Percentiles rank a stretch among this genome's conserved stretches.
Evolutionary conservation across 1,284 basidiomycete genomes (phyloP).

Genomic region (Ceratorhiza oryzae-sativae): DNA sequence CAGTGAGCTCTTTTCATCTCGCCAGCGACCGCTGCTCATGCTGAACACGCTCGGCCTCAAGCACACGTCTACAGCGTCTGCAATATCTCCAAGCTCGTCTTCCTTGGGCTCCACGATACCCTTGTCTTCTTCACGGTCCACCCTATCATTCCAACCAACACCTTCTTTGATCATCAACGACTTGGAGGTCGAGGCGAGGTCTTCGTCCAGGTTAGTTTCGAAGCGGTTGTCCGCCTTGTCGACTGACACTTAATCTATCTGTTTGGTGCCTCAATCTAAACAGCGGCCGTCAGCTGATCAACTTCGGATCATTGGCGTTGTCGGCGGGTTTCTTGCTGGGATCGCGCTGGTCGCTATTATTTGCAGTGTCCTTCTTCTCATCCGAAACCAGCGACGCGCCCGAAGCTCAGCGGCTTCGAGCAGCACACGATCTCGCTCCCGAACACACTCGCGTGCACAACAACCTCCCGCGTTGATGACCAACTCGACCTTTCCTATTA

Average conservation of each 20-base stretch:
- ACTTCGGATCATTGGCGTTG: constrained; percentile 31
- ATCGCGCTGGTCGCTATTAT: constrained; percentile 21
- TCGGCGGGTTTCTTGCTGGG: constrained; percentile 36
- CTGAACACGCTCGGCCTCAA: neutral
- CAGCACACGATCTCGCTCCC: constrained; percentile 20
- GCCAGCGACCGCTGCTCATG: neutral
- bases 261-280: neutral
- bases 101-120: neutral
- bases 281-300: constrained; percentile 11
- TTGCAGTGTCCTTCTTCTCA: constrained; percentile 19
- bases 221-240: neutral
- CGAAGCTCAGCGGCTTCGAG: constrained; percentile 24
- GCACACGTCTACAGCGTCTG: neutral
- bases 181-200: neutral
- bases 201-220: constrained; percentile 11
- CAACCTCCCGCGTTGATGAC: constrained; percentile 2
- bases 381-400: constrained; percentile 30
- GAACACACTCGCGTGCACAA: constrained; percentile 29
- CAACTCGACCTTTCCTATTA: constrained; percentile 12
- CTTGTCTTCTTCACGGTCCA: neutral
- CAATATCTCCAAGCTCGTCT: neutral
- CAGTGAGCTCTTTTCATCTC: constrained; percentile 35
- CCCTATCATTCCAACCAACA: constrained; percentile 3
- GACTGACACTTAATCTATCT: constrained; percentile 19
- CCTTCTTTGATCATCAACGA: neutral